These are phyloP conservation scores for Heritiera fomes DNA, from an alignment of 345 rosid species.

Conservation along the genomic window DNA sequence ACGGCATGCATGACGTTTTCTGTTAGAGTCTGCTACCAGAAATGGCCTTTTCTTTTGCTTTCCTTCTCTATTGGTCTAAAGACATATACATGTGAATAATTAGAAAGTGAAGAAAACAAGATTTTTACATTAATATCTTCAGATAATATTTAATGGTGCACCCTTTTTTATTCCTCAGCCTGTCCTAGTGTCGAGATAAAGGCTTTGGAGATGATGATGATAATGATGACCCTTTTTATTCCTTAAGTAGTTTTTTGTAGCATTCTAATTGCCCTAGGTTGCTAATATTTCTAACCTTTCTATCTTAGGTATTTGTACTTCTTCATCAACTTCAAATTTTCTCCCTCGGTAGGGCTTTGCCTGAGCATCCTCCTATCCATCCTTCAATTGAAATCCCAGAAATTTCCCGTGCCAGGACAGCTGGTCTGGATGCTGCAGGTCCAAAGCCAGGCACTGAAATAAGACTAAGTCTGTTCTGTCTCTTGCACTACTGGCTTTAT, in stretches of 20 bases:
- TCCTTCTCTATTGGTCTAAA: background rate
- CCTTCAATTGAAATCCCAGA: conserved; percentile 49
- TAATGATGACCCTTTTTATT: too few species aligned
- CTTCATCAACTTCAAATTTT: conserved; percentile 89
- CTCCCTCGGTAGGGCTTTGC: conserved; percentile 68
- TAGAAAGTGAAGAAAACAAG: background rate
- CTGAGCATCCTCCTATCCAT: conserved; percentile 71
- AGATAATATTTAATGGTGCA: background rate
- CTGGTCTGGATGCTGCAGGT: conserved; percentile 67
- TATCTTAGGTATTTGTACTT: conserved; percentile 78
- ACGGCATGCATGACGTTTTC: background rate
- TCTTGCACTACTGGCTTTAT: background rate
- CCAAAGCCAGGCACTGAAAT: conserved; percentile 83
- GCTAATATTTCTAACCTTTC: conserved; percentile 23
- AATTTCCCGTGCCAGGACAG: conserved; percentile 62
- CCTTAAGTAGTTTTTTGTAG: background rate
- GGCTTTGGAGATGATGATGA: too few species aligned
- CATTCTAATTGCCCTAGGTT: conserved; percentile 15
- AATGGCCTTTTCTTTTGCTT: conserved; percentile 10
- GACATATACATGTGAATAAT: background rate
- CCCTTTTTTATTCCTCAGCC: background rate
- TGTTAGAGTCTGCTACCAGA: background rate
- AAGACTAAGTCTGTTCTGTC: conserved; percentile 60
- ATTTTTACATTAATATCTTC: background rate
- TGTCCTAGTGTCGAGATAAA: too few species aligned